phyloP scores from a whole-genome alignment of 2,329 filamentous ascomycete genomes.

The Fusarium zealandicum region DNA sequence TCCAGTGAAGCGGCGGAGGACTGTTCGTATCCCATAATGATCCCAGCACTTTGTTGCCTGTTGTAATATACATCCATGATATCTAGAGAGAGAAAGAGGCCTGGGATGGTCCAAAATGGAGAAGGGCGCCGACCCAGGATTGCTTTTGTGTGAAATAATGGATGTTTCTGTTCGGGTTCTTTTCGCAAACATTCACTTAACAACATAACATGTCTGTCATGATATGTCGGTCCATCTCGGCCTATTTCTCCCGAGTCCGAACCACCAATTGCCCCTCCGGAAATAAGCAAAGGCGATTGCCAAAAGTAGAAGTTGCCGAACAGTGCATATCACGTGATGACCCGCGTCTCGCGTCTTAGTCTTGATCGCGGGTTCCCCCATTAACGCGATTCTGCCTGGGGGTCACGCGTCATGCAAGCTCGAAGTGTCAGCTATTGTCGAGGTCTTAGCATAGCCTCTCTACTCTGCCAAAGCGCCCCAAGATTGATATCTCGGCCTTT shows the following conservation, averaged over 20 bases:
- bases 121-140: conserved; percentile 33
- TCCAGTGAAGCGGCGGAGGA: conserved; percentile 30
- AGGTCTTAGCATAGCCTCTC: conserved; percentile 28
- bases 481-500: conserved; percentile 13
- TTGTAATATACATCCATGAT: conserved; percentile 46
- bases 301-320: conserved; percentile 2
- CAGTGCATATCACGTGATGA: conserved; percentile 37
- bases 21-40: conserved; percentile 58
- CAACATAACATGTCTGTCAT: conserved; percentile 17
- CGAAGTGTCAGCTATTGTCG: conserved; percentile 32
- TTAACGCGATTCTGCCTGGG: conserved; percentile 52
- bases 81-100: conserved; percentile 35
- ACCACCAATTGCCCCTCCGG: conserved; percentile 13
- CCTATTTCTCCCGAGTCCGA: conserved; percentile 22
- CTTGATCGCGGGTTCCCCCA: conserved; percentile 36
- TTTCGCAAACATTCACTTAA: neutral
- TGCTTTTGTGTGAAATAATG: conserved; percentile 35
- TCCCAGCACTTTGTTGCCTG: conserved; percentile 41
- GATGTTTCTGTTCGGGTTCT: conserved; percentile 24
- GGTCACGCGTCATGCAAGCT: conserved; percentile 46
- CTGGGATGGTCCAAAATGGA: conserved; percentile 37
- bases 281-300: conserved; percentile 5
- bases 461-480: conserved; percentile 20
- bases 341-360: conserved; percentile 33
- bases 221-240: conserved; percentile 22